Evolutionary conservation across 106 monocot species (phyloP), one percentile per base, ranked within the genome.

Genomic region (Iris macrosiphon): DNA sequence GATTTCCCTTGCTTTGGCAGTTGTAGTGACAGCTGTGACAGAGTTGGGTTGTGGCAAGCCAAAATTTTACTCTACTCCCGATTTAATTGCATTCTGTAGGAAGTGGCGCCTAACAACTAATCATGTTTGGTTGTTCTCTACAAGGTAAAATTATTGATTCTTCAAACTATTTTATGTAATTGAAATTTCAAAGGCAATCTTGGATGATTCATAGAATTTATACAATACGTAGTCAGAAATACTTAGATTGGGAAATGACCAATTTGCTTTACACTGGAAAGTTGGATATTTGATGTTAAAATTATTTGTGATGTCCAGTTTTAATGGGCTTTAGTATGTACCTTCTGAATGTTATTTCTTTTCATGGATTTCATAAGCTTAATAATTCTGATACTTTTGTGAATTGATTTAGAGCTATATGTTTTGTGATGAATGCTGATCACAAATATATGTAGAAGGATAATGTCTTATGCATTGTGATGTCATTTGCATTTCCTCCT

Each of bases 41-140:
- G 96, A 89, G 44, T 65, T 96, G 55, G 95, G 85, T 31, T 37
- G 67, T 72, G 89, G 89, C 25, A 96, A 96, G 66, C 96, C 96
- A 57, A 96, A 72, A 42, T 96, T 96, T 57, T 90, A 72, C 64
- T 96, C 96, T 15, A 96, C 96, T 26, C 82, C 96, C 29, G 79
- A 90, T 44, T 40, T 96, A 24, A 85, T 96, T 61, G 86, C 82
- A 22, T 89, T 89, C 62, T 96, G 96, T 66, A 73, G 96, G 52
- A 86, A 86, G 61, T 96, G 96, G 89, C 96, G 89, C 19, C 72
- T 96, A 9, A 81, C 96, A 23, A 96, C 96, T 31, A 96, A 96
- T 73, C 79, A 96, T 70, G 82, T 96, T 59, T 96, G 96, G 96
- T 62, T 96, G 47, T 96, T 96, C 45, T 96, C 96, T 56, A 86